phyloP scores from a whole-genome alignment of 2,329 filamentous ascomycete genomes.

The Chaetomium sp. region DNA sequence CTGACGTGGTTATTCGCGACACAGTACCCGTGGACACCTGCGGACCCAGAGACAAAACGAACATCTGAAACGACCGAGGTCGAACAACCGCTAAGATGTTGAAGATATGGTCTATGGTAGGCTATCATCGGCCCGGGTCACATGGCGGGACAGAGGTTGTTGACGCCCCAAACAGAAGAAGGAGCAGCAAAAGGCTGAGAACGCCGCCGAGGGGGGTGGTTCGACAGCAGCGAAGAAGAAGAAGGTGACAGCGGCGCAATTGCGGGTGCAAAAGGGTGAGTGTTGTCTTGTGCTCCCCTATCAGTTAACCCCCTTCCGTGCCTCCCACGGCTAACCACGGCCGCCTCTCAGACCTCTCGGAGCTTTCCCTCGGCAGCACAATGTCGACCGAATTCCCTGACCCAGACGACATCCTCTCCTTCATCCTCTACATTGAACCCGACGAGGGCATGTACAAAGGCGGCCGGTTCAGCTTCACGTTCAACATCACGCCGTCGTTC shows the following conservation, averaged over 20 bases:
- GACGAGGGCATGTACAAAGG: conserved; percentile 88
- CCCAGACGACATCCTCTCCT: conserved; percentile 84
- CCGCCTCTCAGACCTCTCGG: conserved; percentile 67
- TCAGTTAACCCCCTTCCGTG: not conserved
- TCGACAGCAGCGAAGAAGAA: conserved; percentile 81
- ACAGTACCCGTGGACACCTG: not conserved
- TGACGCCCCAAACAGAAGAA: conserved; percentile 69
- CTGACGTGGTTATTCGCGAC: not conserved
- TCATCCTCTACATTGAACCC: conserved; percentile 77
- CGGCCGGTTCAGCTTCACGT: conserved; percentile 85
- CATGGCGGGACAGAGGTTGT: conserved; percentile 28
- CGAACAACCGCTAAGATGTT: conserved; percentile 68
- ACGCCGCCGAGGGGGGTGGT: conserved; percentile 64
- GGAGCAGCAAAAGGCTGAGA: conserved; percentile 92
- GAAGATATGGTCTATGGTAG: conserved; percentile 99
- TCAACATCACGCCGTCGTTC: conserved; percentile 91
- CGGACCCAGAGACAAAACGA: not conserved
- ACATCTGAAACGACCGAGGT: conserved; percentile 6
- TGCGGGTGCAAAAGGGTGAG: conserved; percentile 92
- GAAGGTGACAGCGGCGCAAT: conserved; percentile 95
- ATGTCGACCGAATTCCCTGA: conserved; percentile 83
- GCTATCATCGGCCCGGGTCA: not conserved
- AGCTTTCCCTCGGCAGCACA: conserved; percentile 74
- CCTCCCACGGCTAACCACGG: conserved; percentile 9
- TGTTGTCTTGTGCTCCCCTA: conserved; percentile 9